Base-by-base conservation (phyloP, 2,329 filamentous ascomycete genomes). In the Trichophaea hybrida region DNA sequence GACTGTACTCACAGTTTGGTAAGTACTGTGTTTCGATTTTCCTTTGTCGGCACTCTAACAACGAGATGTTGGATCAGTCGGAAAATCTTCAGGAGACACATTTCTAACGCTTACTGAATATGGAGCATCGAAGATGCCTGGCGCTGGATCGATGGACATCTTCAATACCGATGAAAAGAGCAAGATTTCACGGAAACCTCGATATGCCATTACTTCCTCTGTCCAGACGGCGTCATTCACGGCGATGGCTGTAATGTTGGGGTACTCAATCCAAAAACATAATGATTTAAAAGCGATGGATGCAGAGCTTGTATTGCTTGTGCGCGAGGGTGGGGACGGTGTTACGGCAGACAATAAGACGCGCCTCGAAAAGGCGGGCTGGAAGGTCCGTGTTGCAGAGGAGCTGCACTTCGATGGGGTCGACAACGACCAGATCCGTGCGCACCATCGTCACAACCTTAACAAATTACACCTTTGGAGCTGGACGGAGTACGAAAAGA, bases 401-500 rank as follows among this genome's bases (percentile, higher is more conserved):
- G 66, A 68, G 32, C 59, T 69, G 43, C 61, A 65, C 32, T 68
- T 69, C 51, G 62, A 67, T 34, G 64, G 65, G 13, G 67, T 69
- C 17, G 66, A 69, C 59, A 66, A 64, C 44, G 63, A 61, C 33
- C 59, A 64, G 51, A 69, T 69, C 53, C 53, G 66, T 48, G 53
- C 65, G 37, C 65, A 67, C 51, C 68, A 69, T 50, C 61, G 67
- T 53, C 67, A 68, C 54, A 69, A 69, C 53, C 63, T 69, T 44
- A 69, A 69, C 61, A 69, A 69, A 44, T 59, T 69, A 37, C 67
- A 69, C 44, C 55, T 69, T 13, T 69, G 68, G 65, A 66, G 64
- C 24, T 69, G 68, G 68, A 68, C 67, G 10, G 68, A 69, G 57
- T 69, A 69, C 55, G 68, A 69, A 51, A 68, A 65, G 60, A 68